phyloP scores from a whole-genome alignment of 371 early-diverging fungal species.

The Phascolomyces articulosus region DNA sequence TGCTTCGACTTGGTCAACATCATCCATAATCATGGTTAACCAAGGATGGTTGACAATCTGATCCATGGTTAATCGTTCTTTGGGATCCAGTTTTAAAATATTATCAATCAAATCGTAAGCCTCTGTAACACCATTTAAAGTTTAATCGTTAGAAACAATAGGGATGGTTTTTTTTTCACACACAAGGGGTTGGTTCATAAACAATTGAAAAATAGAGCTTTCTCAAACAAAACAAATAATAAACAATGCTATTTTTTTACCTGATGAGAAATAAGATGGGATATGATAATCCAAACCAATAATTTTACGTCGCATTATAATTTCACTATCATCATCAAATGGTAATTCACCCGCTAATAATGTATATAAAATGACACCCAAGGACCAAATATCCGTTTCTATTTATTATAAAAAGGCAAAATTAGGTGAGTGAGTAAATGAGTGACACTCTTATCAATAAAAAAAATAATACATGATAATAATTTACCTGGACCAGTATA shows the following conservation, averaged over 20 bases:
- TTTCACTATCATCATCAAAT: constrained; percentile 84
- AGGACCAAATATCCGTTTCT: constrained; percentile 89
- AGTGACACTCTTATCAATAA: neutral
- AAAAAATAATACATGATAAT: neutral
- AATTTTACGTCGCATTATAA: constrained; percentile 72
- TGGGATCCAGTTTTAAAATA: constrained; percentile 71
- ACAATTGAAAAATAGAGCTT: too few species aligned
- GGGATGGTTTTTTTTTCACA: neutral
- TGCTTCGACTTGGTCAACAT: neutral
- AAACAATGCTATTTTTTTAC: too few species aligned
- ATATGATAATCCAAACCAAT: constrained; percentile 73
- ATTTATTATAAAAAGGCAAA: too few species aligned
- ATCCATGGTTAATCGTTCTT: constrained; percentile 64
- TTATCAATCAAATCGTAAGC: constrained; percentile 49
- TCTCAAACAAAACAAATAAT: constrained; percentile 12
- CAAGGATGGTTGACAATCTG: constrained; percentile 76
- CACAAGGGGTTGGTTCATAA: too few species aligned
- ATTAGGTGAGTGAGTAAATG: neutral
- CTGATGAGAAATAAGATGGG: constrained; percentile 64
- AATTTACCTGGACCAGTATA: constrained; percentile 76
- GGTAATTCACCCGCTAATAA: constrained; percentile 82
- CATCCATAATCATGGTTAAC: constrained; percentile 39
- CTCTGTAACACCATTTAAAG: constrained; percentile 24
- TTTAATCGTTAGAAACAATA: neutral
- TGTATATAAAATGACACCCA: constrained; percentile 85